Percentiles rank a stretch among this genome's conserved stretches.
These are phyloP conservation scores for Strobilomyces echinocephalus DNA, from an alignment of 768 basidiomycete species.

Conservation along the genomic window DNA sequence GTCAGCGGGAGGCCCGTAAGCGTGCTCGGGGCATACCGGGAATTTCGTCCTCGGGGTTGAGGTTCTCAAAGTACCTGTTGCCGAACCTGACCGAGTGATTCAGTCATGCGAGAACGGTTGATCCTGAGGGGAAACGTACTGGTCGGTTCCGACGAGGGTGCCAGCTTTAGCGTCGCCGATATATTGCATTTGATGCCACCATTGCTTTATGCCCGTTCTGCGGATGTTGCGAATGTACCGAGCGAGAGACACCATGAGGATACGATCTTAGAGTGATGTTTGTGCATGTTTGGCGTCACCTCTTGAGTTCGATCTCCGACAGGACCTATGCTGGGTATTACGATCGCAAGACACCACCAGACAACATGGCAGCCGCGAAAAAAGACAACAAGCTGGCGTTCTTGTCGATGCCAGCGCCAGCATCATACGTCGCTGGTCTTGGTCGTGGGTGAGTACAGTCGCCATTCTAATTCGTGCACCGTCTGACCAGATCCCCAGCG, in stretches of 20 bases:
- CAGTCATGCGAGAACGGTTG: neutral
- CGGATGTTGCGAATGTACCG: slow-evolving; percentile 75
- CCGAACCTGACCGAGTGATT: slow-evolving; percentile 61
- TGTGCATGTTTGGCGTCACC: slow-evolving; percentile 9
- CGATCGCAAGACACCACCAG: no score
- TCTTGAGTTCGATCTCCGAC: no score
- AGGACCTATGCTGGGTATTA: no score
- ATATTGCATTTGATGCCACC: slow-evolving; percentile 90
- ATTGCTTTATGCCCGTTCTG: slow-evolving; percentile 74
- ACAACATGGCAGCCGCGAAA: slow-evolving; percentile 32
- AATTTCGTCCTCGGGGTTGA: slow-evolving; percentile 80
- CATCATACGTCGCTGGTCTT: slow-evolving; percentile 97
- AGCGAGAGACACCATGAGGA: slow-evolving; percentile 61
- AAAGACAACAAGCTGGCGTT: slow-evolving; percentile 85
- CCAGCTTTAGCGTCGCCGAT: slow-evolving; percentile 94
- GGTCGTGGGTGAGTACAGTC: slow-evolving; percentile 39
- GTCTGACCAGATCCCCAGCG: slow-evolving; percentile 42
- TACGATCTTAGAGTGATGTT: slow-evolving; percentile 12
- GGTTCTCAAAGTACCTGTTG: slow-evolving; percentile 91
- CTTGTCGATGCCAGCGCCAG: slow-evolving; percentile 88
- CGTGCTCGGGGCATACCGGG: slow-evolving; percentile 54
- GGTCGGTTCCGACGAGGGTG: slow-evolving; percentile 67
- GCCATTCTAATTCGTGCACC: slow-evolving; percentile 37
- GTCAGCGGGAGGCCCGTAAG: neutral
- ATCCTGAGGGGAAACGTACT: slow-evolving; percentile 49